Evolutionary conservation across 331 rosid species (phyloP), one percentile per base, ranked within the genome.

Genomic region (Stylosanthes scabra): DNA sequence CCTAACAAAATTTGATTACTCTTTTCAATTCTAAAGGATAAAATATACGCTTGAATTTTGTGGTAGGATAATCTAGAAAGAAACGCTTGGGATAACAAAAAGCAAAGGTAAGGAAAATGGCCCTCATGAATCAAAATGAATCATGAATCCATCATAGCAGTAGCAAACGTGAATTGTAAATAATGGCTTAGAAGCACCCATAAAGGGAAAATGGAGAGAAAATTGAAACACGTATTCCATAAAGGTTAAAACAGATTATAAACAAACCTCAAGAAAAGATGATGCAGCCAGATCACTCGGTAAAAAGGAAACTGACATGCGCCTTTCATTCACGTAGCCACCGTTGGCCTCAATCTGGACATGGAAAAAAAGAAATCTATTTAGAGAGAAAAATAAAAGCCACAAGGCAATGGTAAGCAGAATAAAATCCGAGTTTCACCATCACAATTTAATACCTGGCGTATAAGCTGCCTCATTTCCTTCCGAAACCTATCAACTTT

Each of bases 401-500:
- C 8, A 15, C 52, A 76, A 31, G 50, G 37, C 3, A 31, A 31
- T 31, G 37, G 37, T 31, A 31, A 31, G 37, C 4, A 31, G 0
- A 31, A 1, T 3, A 31, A 31, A 31, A 31, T 31, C 37, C 37
- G 4, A 31, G 0, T 31, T 31, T 31, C 37, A 31, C 14, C 60
- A 66, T 60, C 27, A 58, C 55, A 68, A 58, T 27, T 57, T 39
- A 15, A 51, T 85, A 94, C 99, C 97, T 91, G 96, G 55, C 86
- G 83, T 68, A 89, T 81, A 80, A 94, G 96, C 83, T 74, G 86
- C 80, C 74, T 86, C 81, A 74, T 76, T 81, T 91, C 96, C 78
- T 86, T 94, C 45, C 92, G 84, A 68, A 91, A 94, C 80, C 96
- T 88, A 59, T 94, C 97, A 76, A 91, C 89, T 80, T 89, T 94